These are phyloP conservation scores for Udeniomyces megalosporus DNA, from an alignment of 768 basidiomycete genomes.

Conservation along the genomic window DNA sequence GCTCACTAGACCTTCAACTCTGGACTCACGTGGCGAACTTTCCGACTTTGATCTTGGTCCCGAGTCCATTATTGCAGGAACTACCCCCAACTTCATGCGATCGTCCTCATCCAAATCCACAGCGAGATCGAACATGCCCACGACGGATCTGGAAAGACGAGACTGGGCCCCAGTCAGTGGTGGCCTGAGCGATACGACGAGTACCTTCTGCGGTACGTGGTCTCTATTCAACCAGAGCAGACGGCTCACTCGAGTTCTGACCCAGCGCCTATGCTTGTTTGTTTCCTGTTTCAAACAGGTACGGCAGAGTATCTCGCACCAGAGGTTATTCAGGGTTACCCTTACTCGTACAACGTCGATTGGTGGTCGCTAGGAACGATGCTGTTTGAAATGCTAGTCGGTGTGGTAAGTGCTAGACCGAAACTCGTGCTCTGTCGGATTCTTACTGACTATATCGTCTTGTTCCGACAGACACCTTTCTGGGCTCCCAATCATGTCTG, in stretches of 20 bases:
- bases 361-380: slow-evolving; percentile 99
- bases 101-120: too few species aligned
- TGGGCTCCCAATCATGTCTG: slow-evolving; percentile 8
- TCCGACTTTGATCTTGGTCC: neutral
- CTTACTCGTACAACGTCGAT: slow-evolving; percentile 87
- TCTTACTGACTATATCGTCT: neutral
- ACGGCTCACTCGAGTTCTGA: too few species aligned
- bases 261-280: neutral
- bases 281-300: slow-evolving; percentile 36
- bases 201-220: slow-evolving; percentile 48
- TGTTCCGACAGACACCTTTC: slow-evolving; percentile 2
- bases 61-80: too few species aligned
- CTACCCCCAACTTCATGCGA: neutral
- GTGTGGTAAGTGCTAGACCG: slow-evolving; percentile 50
- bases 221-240: neutral
- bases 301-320: slow-evolving; percentile 96
- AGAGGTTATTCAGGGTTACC: slow-evolving; percentile 80
- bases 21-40: neutral
- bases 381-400: slow-evolving; percentile 84
- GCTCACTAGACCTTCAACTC: neutral
- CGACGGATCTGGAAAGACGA: slow-evolving; percentile 9
- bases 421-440: neutral
- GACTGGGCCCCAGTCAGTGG: slow-evolving; percentile 31
- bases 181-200: slow-evolving; percentile 48
- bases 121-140: too few species aligned